Evolutionary conservation across 805 yeast species (phyloP).

Genomic region (Wickerhamiella musiphila): DNA sequence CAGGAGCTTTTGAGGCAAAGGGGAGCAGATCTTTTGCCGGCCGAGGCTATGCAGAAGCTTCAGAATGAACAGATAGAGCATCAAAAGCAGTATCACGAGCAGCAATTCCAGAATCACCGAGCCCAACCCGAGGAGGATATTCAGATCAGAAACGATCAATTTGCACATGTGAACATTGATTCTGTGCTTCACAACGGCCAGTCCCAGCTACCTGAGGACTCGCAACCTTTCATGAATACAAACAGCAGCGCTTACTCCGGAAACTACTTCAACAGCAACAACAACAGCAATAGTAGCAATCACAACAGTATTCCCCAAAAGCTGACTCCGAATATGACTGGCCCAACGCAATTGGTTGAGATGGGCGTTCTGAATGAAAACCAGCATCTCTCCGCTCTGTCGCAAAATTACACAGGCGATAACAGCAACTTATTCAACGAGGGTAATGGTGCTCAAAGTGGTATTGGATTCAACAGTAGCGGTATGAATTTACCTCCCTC

Average conservation of each 20-base stretch:
- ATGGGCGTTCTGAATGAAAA: slow-evolving; percentile 3
- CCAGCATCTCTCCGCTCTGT: neutral
- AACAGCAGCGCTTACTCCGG: too few species aligned
- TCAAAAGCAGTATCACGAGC: slow-evolving; percentile 16
- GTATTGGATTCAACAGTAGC: too few species aligned
- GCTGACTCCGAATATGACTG: slow-evolving; percentile 9
- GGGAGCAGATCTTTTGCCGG: slow-evolving; percentile 5
- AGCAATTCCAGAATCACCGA: slow-evolving; percentile 5
- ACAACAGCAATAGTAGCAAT: too few species aligned
- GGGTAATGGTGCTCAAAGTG: too few species aligned
- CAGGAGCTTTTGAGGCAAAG: slow-evolving; percentile 22
- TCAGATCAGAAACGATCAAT: slow-evolving; percentile 46
- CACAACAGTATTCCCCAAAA: slow-evolving; percentile 17
- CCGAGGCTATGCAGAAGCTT: slow-evolving; percentile 12
- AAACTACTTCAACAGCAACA: too few species aligned
- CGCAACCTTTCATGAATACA: slow-evolving; percentile 18
- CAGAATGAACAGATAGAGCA: slow-evolving; percentile 9
- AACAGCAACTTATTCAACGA: neutral
- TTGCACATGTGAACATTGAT: slow-evolving; percentile 64
- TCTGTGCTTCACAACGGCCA: slow-evolving; percentile 56
- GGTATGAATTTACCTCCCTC: too few species aligned
- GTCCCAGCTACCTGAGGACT: slow-evolving; percentile 29
- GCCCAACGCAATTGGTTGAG: slow-evolving; percentile 8
- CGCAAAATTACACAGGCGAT: too few species aligned
- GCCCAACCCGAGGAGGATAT: slow-evolving; percentile 9